Conservation (phyloP, 495 filamentous ascomycete genomes). For the Neurospora hispaniola region DNA sequence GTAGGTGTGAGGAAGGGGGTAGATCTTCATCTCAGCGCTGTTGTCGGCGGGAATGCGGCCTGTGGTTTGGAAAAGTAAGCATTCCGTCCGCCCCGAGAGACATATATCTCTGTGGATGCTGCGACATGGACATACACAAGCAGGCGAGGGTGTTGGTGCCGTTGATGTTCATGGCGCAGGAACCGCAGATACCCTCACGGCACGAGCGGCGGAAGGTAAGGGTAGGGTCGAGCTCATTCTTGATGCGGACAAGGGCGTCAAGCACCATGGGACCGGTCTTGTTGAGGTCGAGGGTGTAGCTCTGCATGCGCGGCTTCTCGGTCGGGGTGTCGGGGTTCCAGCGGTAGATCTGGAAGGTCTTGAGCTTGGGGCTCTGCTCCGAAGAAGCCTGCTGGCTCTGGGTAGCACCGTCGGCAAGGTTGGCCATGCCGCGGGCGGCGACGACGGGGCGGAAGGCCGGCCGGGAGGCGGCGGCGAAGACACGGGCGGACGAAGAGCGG, state of each 20-base stretch:
- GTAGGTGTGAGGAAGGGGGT: conserved; percentile 96
- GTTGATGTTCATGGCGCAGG: conserved; percentile 99
- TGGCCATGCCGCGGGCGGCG: conserved; percentile 31
- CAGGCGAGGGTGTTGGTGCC: conserved; percentile 94
- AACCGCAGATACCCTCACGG: conserved; percentile 95
- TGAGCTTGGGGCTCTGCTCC: conserved; percentile 46
- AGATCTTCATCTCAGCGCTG: conserved; percentile 78
- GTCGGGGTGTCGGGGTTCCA: conserved; percentile 90
- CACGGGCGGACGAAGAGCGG: conserved; percentile 46
- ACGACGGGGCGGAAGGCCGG: conserved; percentile 37
- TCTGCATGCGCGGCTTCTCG: conserved; percentile 91
- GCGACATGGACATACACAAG: conserved; percentile 80
- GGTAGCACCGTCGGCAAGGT: conserved; percentile 35
- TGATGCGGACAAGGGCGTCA: conserved; percentile 92
- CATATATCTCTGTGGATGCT: conserved; percentile 4
- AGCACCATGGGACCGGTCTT: conserved; percentile 98
- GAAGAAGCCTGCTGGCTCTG: conserved; percentile 25
- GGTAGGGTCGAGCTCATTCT: conserved; percentile 97
- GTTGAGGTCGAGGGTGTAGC: conserved; percentile 87
- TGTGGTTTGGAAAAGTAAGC: conserved; percentile 22
- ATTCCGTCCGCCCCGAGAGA: not conserved
- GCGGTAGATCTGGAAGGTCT: conserved; percentile 97
- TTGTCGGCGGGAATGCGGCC: conserved; percentile 89
- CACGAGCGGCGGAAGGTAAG: conserved; percentile 92
- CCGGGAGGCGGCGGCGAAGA: conserved; percentile 40